Evolutionary conservation across 768 basidiomycete species (phyloP).

Genomic region (Serendipita vermifera): DNA sequence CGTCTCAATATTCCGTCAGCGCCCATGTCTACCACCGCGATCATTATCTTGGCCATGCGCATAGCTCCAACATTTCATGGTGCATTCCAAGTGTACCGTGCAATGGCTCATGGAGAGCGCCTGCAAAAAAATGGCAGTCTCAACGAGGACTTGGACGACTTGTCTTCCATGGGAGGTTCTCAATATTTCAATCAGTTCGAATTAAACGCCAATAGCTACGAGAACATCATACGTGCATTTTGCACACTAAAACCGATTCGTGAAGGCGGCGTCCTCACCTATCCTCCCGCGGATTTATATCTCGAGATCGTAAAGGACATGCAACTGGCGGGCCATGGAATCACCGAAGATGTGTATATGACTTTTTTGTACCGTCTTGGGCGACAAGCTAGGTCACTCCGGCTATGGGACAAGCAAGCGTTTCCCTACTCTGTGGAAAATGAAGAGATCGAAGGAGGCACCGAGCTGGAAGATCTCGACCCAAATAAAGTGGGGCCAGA

Average conservation of each 20-base stretch:
- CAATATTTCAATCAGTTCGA: constrained; percentile 22
- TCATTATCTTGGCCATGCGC: constrained; percentile 56
- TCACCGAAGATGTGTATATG: constrained; percentile 51
- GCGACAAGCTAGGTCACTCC: background rate
- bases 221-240: constrained; percentile 50
- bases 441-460: constrained; percentile 1
- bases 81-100: constrained; percentile 50
- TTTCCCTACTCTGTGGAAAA: constrained; percentile 4
- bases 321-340: constrained; percentile 46
- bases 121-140: constrained; percentile 17
- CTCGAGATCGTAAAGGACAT: constrained; percentile 73
- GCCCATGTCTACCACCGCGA: constrained; percentile 35
- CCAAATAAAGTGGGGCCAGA: background rate
- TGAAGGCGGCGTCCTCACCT: background rate
- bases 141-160: background rate
- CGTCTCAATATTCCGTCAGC: constrained; percentile 33
- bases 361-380: constrained; percentile 38
- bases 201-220: constrained; percentile 48
- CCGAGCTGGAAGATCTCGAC: background rate
- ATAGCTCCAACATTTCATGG: constrained; percentile 39
- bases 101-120: constrained; percentile 22
- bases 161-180: background rate
- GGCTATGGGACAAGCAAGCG: constrained; percentile 3
- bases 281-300: constrained; percentile 40
- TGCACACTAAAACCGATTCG: constrained; percentile 33